Evolutionary conservation across 495 filamentous ascomycete genomes (phyloP), one percentile per base, ranked within the genome.

Genomic region (Xylaria scruposa): DNA sequence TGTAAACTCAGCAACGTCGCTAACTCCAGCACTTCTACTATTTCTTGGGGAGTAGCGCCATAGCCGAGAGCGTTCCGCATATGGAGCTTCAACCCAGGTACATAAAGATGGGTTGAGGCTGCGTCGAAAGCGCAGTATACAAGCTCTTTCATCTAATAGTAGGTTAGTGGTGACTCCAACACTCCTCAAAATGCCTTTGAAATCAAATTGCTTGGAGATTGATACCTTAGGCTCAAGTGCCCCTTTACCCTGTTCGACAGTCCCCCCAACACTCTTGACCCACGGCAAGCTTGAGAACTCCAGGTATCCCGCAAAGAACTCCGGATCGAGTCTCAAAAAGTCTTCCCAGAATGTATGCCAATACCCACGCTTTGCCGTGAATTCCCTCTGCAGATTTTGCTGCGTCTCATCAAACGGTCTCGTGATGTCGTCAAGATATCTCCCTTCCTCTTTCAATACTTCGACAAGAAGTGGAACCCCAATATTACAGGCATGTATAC

Each of bases 301-400:
- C 51, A 79, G 56, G 77, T 85, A 85, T 4, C 77, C 82, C n/a
- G 70, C 81, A 73, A 85, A 85, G 68, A 84, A 85, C 67, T 84
- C 81, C 4, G 83, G 82, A 54, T 79, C 77, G n/a, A 84, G 70
- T 21, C 75, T 64, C 56, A 85, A 61, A 44, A 85, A 82, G 36
- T 81, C 78, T 42, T 85, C 82, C 83, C 83, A 85, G 63, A 82
- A 81, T 1, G 71, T 72, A 71, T 81, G 80, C 82, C 83, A 85
- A 73, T 84, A 85, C 24, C 83, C 83, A 17, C 83, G 75, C 73
- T 82, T 80, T 53, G 65, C 59, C 6, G 75, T 77, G 51, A 81
- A 81, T 38, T 79, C 77, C 10, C 44, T 60, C 70, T 79, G 77
- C 13, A 84, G 59, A 29, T 49, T 54, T 68, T 78, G 67, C 61